A percentile compares a stretch with the other conserved stretches of the same genome.
These are phyloP conservation scores for Zarea fungicola DNA, from an alignment of 2,329 filamentous ascomycete species.

Conservation along the genomic window DNA sequence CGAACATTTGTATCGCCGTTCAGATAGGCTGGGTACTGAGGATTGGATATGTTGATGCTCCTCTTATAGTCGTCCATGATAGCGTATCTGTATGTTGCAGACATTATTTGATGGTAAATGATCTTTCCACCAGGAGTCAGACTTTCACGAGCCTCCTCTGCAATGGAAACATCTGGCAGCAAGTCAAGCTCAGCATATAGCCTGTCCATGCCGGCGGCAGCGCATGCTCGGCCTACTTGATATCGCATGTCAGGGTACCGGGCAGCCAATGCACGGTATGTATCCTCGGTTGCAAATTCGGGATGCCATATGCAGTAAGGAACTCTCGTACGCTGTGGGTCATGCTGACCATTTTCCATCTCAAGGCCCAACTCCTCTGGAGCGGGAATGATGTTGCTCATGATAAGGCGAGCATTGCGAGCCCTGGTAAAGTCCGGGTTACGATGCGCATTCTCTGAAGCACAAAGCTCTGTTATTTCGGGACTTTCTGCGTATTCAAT, in stretches of 20 bases:
- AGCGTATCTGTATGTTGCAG: slow-evolving; percentile 19
- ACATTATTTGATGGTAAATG: slow-evolving; percentile 30
- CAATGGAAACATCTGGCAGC: slow-evolving; percentile 34
- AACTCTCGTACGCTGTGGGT: neutral
- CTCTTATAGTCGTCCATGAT: slow-evolving; percentile 34
- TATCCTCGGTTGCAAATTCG: slow-evolving; percentile 29
- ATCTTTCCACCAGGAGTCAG: slow-evolving; percentile 6
- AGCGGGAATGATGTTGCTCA: slow-evolving; percentile 29
- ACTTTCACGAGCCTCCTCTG: slow-evolving; percentile 34
- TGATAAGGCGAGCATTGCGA: slow-evolving; percentile 30
- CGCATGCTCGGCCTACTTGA: slow-evolving; percentile 35
- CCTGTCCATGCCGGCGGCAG: slow-evolving; percentile 30
- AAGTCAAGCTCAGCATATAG: slow-evolving; percentile 32
- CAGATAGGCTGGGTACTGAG: slow-evolving; percentile 7
- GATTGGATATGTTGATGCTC: slow-evolving; percentile 4
- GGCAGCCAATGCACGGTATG: slow-evolving; percentile 27
- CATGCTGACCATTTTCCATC: neutral
- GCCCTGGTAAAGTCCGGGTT: slow-evolving; percentile 2
- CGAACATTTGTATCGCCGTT: slow-evolving; percentile 16
- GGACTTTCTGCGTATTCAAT: slow-evolving; percentile 4
- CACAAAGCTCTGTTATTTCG: neutral
- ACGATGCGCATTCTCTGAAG: neutral
- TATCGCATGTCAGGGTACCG: slow-evolving; percentile 31
- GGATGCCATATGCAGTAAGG: slow-evolving; percentile 41
- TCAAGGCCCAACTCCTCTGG: slow-evolving; percentile 14